Evolutionary conservation across 1,139 yeast genomes (phyloP), one percentile per base, ranked within the genome.

Genomic region (Tardiomyces depauwii): DNA sequence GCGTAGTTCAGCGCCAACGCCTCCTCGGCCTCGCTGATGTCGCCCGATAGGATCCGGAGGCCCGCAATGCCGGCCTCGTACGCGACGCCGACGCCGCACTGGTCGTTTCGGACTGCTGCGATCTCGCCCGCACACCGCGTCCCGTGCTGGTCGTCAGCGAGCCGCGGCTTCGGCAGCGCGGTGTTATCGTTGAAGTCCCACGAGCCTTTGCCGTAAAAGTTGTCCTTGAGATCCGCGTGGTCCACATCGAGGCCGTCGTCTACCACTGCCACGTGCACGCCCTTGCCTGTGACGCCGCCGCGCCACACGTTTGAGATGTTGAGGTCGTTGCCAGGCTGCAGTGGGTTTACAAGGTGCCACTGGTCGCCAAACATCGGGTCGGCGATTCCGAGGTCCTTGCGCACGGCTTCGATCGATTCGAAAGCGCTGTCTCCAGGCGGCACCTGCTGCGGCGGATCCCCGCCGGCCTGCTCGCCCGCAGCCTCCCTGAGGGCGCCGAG

Each of bases 81-180:
- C 0, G 97, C 97, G 9, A 89, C 95, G 40, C 99, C 99, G 4
- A 93, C 74, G 33, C 98, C 98, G 67, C 99, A 93, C 18, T 73
- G 80, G 39, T 80, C 84, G 62, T 93, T 91, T 45, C 69, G 68
- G 48, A 78, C 89, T 1, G 82, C 94, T 0, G 96, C 96, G 48
- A 93, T 84, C 64, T 93, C 98, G 32, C 96, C 98, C 1, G 98
- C 98, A 69, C 99, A 93, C 55, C 99, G 72, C 0, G 99, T 93
- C 2, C 99, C 99, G 63, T 93, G 99, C 55, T 80, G 78, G 61
- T 93, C 98, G 62, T 85, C 94, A n/a, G 55, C 64, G 41, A 89
- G 70, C 49, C 80, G 70, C 9, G 98, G 99, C 52, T 75, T 77
- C 1, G 99, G 99, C 41, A 80, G 67, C 16, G 78, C 72, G 0